These are phyloP conservation scores for Torrubiellomyces zombiae DNA, from an alignment of 2,329 filamentous ascomycete species.

Conservation along the genomic window DNA sequence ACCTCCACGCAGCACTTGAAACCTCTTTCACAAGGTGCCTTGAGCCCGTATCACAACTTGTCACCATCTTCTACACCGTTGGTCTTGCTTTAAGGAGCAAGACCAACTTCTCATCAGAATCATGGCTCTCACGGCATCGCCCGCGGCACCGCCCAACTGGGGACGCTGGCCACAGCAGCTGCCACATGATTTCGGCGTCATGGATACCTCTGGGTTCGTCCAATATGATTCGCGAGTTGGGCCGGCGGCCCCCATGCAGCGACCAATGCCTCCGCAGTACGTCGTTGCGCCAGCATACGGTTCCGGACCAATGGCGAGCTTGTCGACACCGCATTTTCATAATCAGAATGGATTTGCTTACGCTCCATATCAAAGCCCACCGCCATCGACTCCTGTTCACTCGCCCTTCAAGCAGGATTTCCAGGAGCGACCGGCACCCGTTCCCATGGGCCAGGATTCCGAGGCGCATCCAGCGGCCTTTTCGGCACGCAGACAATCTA, in stretches of 20 bases:
- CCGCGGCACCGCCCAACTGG: conserved; percentile 31
- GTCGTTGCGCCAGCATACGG: conserved; percentile 27
- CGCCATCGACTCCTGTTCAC: conserved; percentile 15
- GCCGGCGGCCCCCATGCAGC: conserved; percentile 21
- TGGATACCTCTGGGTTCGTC: conserved; percentile 29
- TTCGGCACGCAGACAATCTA: conserved; percentile 9
- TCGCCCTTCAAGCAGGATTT: conserved; percentile 18
- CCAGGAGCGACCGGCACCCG: conserved; percentile 12
- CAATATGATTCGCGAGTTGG: conserved; percentile 29
- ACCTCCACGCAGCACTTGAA: too few relatives aligned
- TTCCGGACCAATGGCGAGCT: conserved; percentile 23
- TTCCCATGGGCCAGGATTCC: conserved; percentile 8
- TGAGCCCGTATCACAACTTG: too few relatives aligned
- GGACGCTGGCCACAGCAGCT: conserved; percentile 37
- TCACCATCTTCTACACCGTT: conserved; percentile 1
- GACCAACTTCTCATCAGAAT: conserved; percentile 9
- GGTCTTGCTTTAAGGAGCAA: conserved; percentile 11
- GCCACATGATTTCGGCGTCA: conserved; percentile 27
- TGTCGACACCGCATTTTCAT: conserved; percentile 26
- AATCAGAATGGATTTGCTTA: conserved; percentile 26
- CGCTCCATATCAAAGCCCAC: conserved; percentile 21
- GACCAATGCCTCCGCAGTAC: conserved; percentile 30
- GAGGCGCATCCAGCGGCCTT: conserved; percentile 11
- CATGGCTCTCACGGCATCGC: conserved; percentile 32
- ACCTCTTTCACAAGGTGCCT: too few relatives aligned